Percentiles rank a stretch among this genome's conserved stretches.
phyloP scores from a whole-genome alignment of 257 asterid genomes.

The Scutellaria galericulata region DNA sequence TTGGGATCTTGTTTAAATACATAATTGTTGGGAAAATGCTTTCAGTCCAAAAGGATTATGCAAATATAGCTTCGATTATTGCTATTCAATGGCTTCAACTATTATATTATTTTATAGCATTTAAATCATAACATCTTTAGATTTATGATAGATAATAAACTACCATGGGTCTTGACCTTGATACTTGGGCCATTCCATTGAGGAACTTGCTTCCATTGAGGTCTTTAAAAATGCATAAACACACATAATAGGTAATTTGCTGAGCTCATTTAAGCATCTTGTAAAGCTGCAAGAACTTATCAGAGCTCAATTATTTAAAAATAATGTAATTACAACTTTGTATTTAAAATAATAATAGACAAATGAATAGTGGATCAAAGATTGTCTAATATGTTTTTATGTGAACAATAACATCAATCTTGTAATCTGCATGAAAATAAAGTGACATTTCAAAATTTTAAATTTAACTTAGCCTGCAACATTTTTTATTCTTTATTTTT shows the following conservation, averaged over 20 bases:
- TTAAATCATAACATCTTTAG: background rate
- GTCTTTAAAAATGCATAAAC: background rate
- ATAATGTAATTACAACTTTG: background rate
- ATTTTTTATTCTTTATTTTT: background rate
- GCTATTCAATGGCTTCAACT: conserved; percentile 8
- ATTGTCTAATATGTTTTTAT: background rate
- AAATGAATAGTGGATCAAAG: background rate
- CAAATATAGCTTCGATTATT: background rate
- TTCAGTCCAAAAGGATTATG: background rate
- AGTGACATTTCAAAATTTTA: background rate
- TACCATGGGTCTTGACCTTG: background rate
- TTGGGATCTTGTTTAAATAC: conserved; percentile 1
- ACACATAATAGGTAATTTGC: background rate
- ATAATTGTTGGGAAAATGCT: background rate
- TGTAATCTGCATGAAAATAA: background rate
- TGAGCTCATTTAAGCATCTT: background rate
- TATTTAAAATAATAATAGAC: background rate
- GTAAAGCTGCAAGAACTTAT: conserved; percentile 13
- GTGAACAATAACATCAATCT: background rate
- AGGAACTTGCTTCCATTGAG: conserved; percentile 1
- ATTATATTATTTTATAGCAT: conserved; percentile 3
- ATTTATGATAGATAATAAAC: conserved; percentile 8
- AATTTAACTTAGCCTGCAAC: background rate
- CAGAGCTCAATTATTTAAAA: background rate
- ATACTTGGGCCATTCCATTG: background rate